Percentiles rank a stretch among this genome's conserved stretches.
These are phyloP conservation scores for Sanghuangporus baumii DNA, from an alignment of 1,284 basidiomycete species.

Conservation along the genomic window DNA sequence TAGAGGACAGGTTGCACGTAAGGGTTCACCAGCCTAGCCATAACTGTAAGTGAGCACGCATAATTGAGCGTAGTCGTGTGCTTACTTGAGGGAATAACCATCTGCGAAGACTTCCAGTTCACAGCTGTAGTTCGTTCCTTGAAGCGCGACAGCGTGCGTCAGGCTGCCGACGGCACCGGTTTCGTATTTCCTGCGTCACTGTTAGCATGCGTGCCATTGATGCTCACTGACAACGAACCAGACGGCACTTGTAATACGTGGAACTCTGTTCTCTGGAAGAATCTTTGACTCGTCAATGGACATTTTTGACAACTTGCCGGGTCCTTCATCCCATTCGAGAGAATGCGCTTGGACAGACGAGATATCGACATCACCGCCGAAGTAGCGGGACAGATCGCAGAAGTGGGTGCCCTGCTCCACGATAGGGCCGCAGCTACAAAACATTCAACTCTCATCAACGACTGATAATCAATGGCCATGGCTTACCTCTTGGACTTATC, in stretches of 20 bases:
- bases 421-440: constrained; percentile 75
- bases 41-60: not conserved
- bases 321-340: constrained; percentile 86
- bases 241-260: constrained; percentile 73
- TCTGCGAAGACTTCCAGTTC: constrained; percentile 91
- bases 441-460: not conserved
- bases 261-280: constrained; percentile 71
- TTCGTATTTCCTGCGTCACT: constrained; percentile 73
- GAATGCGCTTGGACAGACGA: constrained; percentile 80
- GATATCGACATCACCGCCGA: constrained; percentile 95
- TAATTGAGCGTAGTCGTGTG: constrained; percentile 18
- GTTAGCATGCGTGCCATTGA: constrained; percentile 6
- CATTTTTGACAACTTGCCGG: constrained; percentile 81
- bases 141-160: constrained; percentile 83
- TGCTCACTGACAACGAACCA: constrained; percentile 42
- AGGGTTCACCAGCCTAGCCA: constrained; percentile 75
- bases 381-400: constrained; percentile 91
- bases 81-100: constrained; percentile 75
- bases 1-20: constrained; percentile 81
- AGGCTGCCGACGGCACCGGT: constrained; percentile 89
- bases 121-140: constrained; percentile 88
- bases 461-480: not conserved
- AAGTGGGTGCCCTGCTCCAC: constrained; percentile 96
- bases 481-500: constrained; percentile 81
- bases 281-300: constrained; percentile 78